Conservation (phyloP, 495 filamentous ascomycete genomes). For the Pyrenula aspistea region DNA sequence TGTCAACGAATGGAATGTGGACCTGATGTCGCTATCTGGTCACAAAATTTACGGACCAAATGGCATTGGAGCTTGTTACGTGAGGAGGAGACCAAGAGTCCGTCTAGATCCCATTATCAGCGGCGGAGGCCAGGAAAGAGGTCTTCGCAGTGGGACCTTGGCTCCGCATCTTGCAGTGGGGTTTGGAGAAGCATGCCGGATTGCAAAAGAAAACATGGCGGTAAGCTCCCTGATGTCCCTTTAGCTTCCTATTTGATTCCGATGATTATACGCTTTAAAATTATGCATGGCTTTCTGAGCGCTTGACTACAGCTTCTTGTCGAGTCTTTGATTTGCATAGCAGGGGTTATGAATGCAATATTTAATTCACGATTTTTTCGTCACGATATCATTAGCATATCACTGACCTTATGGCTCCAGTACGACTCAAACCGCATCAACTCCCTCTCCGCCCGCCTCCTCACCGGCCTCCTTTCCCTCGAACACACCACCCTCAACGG, state of each 20-base stretch:
- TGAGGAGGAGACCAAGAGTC: constrained; percentile 81
- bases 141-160: constrained; percentile 83
- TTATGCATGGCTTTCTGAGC: constrained; percentile 53
- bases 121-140: constrained; percentile 91
- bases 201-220: constrained; percentile 76
- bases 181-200: constrained; percentile 89
- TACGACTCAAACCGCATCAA: constrained; percentile 83
- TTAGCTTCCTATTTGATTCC: constrained; percentile 2
- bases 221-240: constrained; percentile 41
- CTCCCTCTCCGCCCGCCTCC: constrained; percentile 67
- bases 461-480: constrained; percentile 68
- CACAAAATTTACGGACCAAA: constrained; percentile 99
- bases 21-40: constrained; percentile 97
- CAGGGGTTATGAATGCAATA: constrained; percentile 36
- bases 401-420: constrained; percentile 37
- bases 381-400: neutral
- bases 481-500: constrained; percentile 92
- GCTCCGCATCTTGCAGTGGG: constrained; percentile 83
- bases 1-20: constrained; percentile 93
- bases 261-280: constrained; percentile 38
- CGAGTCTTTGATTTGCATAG: constrained; percentile 33
- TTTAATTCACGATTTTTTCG: constrained; percentile 1
- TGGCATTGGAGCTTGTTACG: constrained; percentile 92
- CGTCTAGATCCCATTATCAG: constrained; percentile 93
- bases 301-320: constrained; percentile 29